Conservation (phyloP, 805 yeast genomes). For the Yarrowia sp. region DNA sequence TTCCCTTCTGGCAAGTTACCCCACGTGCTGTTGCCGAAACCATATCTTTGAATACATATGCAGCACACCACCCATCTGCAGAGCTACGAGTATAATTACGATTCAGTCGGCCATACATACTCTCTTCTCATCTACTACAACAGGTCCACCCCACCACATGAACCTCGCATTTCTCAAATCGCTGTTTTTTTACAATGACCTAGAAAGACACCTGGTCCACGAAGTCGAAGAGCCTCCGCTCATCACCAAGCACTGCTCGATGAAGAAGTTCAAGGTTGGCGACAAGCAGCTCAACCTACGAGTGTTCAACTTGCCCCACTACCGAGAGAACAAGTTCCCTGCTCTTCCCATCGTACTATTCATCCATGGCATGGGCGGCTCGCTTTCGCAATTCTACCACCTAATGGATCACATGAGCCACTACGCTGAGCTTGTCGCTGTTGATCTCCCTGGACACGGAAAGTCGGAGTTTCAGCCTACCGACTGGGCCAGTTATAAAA, state of each 20-base stretch:
- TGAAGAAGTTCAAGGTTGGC: background rate
- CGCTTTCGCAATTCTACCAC: conserved; percentile 77
- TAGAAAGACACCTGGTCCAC: conserved; percentile 7
- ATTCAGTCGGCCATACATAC: background rate
- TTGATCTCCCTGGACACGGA: conserved; percentile 92
- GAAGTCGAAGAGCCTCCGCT: conserved; percentile 18
- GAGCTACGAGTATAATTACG: conserved; percentile 3
- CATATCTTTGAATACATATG: background rate
- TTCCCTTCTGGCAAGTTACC: background rate
- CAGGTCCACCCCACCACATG: conserved; percentile 1
- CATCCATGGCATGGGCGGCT: conserved; percentile 91
- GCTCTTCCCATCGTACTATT: conserved; percentile 58
- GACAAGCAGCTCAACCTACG: conserved; percentile 27
- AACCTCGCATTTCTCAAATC: conserved; percentile 17
- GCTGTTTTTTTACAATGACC: conserved; percentile 22
- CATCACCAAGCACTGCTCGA: conserved; percentile 21
- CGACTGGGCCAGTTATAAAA: conserved; percentile 42
- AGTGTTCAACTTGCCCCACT: conserved; percentile 33
- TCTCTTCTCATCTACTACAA: background rate
- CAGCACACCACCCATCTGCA: background rate
- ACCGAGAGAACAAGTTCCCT: conserved; percentile 34
- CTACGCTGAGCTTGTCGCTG: conserved; percentile 58
- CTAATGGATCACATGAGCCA: conserved; percentile 59
- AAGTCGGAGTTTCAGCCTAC: conserved; percentile 31
- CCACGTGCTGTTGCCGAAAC: conserved; percentile 6